These are phyloP conservation scores for Colletotrichum eremochloae DNA, from an alignment of 2,329 filamentous ascomycete genomes.

Conservation along the genomic window DNA sequence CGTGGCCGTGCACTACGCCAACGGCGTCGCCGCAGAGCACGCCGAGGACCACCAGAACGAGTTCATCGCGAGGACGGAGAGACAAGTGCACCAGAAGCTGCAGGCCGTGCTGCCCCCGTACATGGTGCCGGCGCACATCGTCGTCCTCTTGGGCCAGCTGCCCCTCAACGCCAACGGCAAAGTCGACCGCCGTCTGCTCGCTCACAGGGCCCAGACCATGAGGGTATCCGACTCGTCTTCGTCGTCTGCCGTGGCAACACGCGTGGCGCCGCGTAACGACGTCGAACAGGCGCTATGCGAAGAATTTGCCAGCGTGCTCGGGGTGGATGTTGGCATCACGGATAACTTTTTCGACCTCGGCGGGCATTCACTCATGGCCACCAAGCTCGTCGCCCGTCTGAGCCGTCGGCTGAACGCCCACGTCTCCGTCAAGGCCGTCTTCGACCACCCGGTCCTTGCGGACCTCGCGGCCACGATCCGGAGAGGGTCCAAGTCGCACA, in stretches of 20 bases:
- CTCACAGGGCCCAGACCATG: neutral
- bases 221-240: neutral
- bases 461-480: neutral
- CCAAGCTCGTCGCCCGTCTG: constrained; percentile 23
- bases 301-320: constrained; percentile 23
- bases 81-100: neutral
- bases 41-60: neutral
- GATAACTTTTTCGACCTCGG: constrained; percentile 40
- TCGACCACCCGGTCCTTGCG: constrained; percentile 12
- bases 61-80: neutral
- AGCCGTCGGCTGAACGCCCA: constrained; percentile 15
- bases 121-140: constrained; percentile 40
- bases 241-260: neutral
- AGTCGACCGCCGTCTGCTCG: constrained; percentile 40
- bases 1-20: neutral
- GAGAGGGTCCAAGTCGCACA: neutral
- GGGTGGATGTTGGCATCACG: constrained; percentile 17
- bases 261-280: constrained; percentile 1
- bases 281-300: constrained; percentile 23
- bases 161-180: constrained; percentile 43
- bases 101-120: constrained; percentile 40
- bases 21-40: neutral
- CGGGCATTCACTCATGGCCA: constrained; percentile 35
- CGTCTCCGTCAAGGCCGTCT: constrained; percentile 36
- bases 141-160: constrained; percentile 41